A percentile compares a stretch with the other conserved stretches of the same genome.
Evolutionary conservation across 495 filamentous ascomycete genomes (phyloP).

Genomic region (Copromyces sp.): DNA sequence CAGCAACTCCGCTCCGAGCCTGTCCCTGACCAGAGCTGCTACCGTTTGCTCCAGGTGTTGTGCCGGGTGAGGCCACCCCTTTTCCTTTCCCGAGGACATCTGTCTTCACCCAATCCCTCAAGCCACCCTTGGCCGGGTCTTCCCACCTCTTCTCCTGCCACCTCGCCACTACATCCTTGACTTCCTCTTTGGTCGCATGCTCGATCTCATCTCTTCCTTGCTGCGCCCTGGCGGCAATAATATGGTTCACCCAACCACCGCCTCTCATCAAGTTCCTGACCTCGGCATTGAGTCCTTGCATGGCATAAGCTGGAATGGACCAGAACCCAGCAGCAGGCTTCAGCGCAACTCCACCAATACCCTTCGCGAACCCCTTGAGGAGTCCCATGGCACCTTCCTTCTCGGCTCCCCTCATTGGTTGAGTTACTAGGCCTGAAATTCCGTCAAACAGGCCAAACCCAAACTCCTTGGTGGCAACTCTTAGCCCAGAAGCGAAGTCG

Average conservation of each 20-base stretch:
- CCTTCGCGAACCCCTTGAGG: conserved; percentile 66
- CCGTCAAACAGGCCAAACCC: conserved; percentile 59
- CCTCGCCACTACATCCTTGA: conserved; percentile 43
- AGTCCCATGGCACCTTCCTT: conserved; percentile 61
- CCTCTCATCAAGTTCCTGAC: conserved; percentile 50
- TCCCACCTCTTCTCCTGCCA: conserved; percentile 43
- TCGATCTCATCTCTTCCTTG: conserved; percentile 59
- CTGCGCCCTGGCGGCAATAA: conserved; percentile 57
- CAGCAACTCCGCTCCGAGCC: not conserved
- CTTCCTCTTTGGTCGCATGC: conserved; percentile 39
- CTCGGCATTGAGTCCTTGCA: conserved; percentile 67
- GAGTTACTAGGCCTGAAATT: conserved; percentile 60
- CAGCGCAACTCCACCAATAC: conserved; percentile 57
- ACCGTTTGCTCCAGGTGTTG: conserved; percentile 21
- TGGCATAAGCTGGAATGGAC: conserved; percentile 60
- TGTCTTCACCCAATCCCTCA: conserved; percentile 4
- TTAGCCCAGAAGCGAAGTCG: conserved; percentile 55
- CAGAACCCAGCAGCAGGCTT: conserved; percentile 61
- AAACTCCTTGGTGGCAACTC: conserved; percentile 57
- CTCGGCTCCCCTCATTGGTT: conserved; percentile 54
- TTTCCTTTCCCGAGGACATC: conserved; percentile 7
- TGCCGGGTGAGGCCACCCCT: conserved; percentile 1
- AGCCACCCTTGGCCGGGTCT: not conserved
- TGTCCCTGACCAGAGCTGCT: conserved; percentile 3
- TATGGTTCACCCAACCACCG: conserved; percentile 56